These are phyloP conservation scores for Monilinia polystroma DNA, from an alignment of 2,329 filamentous ascomycete species.

Conservation along the genomic window DNA sequence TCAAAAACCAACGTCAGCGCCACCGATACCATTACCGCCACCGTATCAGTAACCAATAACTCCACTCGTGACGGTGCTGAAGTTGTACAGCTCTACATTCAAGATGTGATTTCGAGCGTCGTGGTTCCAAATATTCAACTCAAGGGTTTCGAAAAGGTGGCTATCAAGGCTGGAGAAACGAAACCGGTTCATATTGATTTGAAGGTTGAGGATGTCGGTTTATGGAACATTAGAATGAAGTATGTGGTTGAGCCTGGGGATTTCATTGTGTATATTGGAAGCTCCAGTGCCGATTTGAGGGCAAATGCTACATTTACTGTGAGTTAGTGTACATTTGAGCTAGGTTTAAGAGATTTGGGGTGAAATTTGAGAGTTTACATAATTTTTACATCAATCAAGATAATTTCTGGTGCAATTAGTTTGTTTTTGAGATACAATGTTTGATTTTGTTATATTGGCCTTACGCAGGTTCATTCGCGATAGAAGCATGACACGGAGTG, in stretches of 20 bases:
- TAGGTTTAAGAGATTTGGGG: not conserved
- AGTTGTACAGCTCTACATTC: slow-evolving; percentile 58
- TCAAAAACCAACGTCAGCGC: slow-evolving; percentile 42
- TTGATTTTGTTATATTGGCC: not conserved
- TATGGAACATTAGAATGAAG: slow-evolving; percentile 69
- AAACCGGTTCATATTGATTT: slow-evolving; percentile 56
- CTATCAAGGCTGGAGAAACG: slow-evolving; percentile 54
- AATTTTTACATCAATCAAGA: not conserved
- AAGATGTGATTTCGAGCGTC: slow-evolving; percentile 50
- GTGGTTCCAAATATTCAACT: slow-evolving; percentile 67
- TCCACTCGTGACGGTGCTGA: slow-evolving; percentile 51
- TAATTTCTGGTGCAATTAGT: not conserved
- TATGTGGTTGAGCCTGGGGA: slow-evolving; percentile 73
- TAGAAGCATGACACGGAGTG: no score
- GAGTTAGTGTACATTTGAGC: not conserved
- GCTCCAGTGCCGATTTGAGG: slow-evolving; percentile 55
- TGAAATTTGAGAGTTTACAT: not conserved
- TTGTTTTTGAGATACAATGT: not conserved
- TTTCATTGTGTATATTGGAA: slow-evolving; percentile 63
- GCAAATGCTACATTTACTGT: slow-evolving; percentile 58
- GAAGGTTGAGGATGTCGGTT: slow-evolving; percentile 65
- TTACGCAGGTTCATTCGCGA: not conserved
- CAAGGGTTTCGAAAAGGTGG: slow-evolving; percentile 70
- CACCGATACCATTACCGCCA: slow-evolving; percentile 53
- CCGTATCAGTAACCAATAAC: slow-evolving; percentile 59